phyloP scores from a whole-genome alignment of 2,329 filamentous ascomycete genomes.

The Paecilomyces fulvus region DNA sequence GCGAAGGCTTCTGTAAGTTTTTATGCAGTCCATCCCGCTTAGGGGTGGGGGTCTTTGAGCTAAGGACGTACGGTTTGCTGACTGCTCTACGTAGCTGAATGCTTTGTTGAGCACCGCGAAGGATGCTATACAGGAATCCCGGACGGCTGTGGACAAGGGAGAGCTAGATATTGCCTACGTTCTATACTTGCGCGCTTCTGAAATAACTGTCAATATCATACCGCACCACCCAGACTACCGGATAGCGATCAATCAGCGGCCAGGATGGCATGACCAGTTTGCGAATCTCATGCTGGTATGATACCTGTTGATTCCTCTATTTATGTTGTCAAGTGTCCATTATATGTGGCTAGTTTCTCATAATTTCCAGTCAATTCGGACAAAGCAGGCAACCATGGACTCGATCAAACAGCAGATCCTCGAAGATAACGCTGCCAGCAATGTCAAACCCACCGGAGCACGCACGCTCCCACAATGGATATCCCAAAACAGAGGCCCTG shows the following conservation, averaged over 20 bases:
- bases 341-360: neutral
- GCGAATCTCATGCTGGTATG: slow-evolving; percentile 40
- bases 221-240: slow-evolving; percentile 68
- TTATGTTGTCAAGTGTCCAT: neutral
- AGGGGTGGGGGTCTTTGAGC: neutral
- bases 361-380: slow-evolving; percentile 23
- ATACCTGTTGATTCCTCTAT: neutral
- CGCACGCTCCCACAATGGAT: slow-evolving; percentile 7
- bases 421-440: slow-evolving; percentile 26
- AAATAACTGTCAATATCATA: slow-evolving; percentile 68
- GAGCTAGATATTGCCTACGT: slow-evolving; percentile 65
- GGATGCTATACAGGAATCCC: slow-evolving; percentile 27
- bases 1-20: slow-evolving; percentile 24
- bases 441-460: slow-evolving; percentile 16
- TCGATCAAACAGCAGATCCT: slow-evolving; percentile 33
- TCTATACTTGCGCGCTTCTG: slow-evolving; percentile 74
- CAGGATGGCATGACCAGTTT: slow-evolving; percentile 43
- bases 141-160: slow-evolving; percentile 20
- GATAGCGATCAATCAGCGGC: slow-evolving; percentile 49
- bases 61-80: slow-evolving; percentile 7
- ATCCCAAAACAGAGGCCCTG: slow-evolving; percentile 7
- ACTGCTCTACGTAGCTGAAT: slow-evolving; percentile 21
- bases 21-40: neutral
- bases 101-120: slow-evolving; percentile 26
- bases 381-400: slow-evolving; percentile 35